Evolutionary conservation across 495 filamentous ascomycete species (phyloP), one percentile per base, ranked within the genome.

Genomic region (Neurospora intermedia): DNA sequence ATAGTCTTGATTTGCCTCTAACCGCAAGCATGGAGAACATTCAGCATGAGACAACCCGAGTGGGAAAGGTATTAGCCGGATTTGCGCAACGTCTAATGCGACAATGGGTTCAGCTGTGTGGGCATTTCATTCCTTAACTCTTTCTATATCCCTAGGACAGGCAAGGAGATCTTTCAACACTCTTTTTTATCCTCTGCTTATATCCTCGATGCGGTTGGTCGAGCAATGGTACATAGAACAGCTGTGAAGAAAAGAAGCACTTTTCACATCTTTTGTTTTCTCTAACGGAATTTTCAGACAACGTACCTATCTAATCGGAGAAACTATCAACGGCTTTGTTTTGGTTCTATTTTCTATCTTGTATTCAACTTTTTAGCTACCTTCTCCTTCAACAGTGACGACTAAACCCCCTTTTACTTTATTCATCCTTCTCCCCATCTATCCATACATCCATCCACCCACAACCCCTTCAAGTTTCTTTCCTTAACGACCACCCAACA

Each of bases 401-500:
- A 62, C 23, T 35, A 23, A 8, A 62, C 13, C 54, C 54, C 54
- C 15, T 62, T 62, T 62, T 62, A 62, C 54, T 31, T 54, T 20
- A 5, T 4, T 3, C 23, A 0, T 62, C 3, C 20, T 31, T 62
- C 35, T 35, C 54, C 11, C 48, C 23, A 3, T 46, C 6, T 6
- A 18, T 54, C 46, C 9, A 4, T 23, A 1, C n/a, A 13, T 46
- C 69, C 20, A 71, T 15, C 20, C 46, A 54, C 23, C 16, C 35
- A 42, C 43, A 71, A 1, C 16, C 27, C 39, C 39, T 23, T n/a
- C n/a, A n/a, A n/a, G n/a, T n/a, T 6, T 15, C 23, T 9, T 6
- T 1, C 11, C 69, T 41, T 13, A 39, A 42, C 43, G 35, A 39
- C 77, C 78, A 46, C 80, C 80, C n/a, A 80, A 54, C 73, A 81